Evolutionary conservation across 306 rosid species (phyloP), one percentile per base, ranked within the genome.

Genomic region (Vachellia pachyceras): DNA sequence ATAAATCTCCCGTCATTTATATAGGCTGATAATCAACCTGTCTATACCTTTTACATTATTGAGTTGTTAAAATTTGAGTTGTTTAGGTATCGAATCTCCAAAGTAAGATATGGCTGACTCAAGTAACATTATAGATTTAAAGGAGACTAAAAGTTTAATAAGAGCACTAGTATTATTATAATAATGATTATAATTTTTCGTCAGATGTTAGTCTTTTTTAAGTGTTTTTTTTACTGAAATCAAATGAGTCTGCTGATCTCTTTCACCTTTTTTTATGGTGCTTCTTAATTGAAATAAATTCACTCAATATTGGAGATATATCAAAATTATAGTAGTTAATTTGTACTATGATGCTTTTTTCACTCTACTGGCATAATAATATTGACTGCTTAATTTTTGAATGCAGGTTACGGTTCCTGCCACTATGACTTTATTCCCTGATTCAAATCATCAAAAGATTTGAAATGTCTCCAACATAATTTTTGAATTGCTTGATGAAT

Each of bases 351-450:
- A 20, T 55, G 14, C 29, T 2, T 55, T 9, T 46, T 13, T 7
- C 33, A 8, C 5, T 0, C 13, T 55, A 8, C 9, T 55, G 1
- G 18, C 3, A 5, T 36, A 45, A 29, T 29, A 29, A 29, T 29
- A 29, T 29, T 37, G 71, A 66, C 15, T 7, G 46, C 6, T 41
- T 69, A 69, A 42, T 69, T 25, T 42, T 69, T 69, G 8, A 42
- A 42, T 42, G 54, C n/a, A 69, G 54, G 73, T 14, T 46, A 69
- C 41, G 73, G 45, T 69, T 69, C 73, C 14, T 69, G 73, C 52
- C 73, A 5, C 36, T 69, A 69, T 42, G 54, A 69, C 54, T 41
- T 69, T 15, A 69, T 20, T 20, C 52, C 73, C 36, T 68, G 73
- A 69, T 10, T 42, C 36, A 41, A n/a, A 67, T 11, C n/a, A 69